Percentiles rank a stretch among this genome's conserved stretches.
phyloP scores from a whole-genome alignment of 371 early-diverging fungal genomes.

The Mucor mucedo region DNA sequence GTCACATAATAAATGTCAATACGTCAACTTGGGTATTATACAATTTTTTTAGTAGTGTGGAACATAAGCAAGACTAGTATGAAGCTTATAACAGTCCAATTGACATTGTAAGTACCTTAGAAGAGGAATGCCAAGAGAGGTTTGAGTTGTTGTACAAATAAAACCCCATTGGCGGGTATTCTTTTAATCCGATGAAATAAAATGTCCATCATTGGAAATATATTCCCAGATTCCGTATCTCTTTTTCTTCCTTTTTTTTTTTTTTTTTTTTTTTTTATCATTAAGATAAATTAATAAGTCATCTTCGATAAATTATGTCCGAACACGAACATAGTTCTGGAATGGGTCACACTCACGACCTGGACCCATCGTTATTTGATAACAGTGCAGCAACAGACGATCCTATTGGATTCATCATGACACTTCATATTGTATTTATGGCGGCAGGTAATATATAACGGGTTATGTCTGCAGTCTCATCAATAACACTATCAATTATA shows the following conservation, averaged over 20 bases:
- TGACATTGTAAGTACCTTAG: too few relatives aligned
- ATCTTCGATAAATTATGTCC: conserved; percentile 14
- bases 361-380: conserved; percentile 43
- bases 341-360: conserved; percentile 47
- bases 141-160: too few relatives aligned
- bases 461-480: background rate
- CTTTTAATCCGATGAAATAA: too few relatives aligned
- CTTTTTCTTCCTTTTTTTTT: conserved; percentile 1
- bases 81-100: too few relatives aligned
- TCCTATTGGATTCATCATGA: conserved; percentile 53
- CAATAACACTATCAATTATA: background rate
- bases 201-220: too few relatives aligned
- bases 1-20: too few relatives aligned
- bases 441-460: conserved; percentile 33
- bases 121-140: too few relatives aligned
- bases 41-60: too few relatives aligned
- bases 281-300: background rate
- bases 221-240: background rate
- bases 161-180: too few relatives aligned
- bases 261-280: background rate
- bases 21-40: too few relatives aligned
- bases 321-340: conserved; percentile 46
- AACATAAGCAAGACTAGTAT: too few relatives aligned
- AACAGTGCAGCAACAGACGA: conserved; percentile 51
- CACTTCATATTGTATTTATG: conserved; percentile 52